Percentiles rank a stretch among this genome's conserved stretches.
Conservation (phyloP, 768 basidiomycete genomes). For the Suillus bovinus region DNA sequence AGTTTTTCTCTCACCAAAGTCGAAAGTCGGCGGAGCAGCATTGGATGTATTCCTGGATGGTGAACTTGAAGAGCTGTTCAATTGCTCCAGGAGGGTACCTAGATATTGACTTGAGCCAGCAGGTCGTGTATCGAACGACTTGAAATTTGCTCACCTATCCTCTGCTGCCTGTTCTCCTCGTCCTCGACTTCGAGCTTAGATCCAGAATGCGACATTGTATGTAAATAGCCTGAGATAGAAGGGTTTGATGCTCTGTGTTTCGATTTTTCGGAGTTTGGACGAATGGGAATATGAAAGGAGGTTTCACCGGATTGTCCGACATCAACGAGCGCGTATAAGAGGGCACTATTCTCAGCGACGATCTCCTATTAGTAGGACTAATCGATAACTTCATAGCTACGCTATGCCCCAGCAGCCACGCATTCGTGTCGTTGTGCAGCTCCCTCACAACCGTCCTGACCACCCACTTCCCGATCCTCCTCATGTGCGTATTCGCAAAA, state of each 20-base stretch:
- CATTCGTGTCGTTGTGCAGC: conserved; percentile 74
- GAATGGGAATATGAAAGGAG: no score
- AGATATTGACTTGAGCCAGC: conserved; percentile 2
- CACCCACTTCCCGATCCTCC: conserved; percentile 66
- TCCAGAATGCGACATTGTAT: conserved; percentile 9
- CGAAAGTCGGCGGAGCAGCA: conserved; percentile 24
- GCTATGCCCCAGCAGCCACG: conserved; percentile 31
- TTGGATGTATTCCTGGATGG: conserved; percentile 15
- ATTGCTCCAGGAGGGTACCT: conserved; percentile 45
- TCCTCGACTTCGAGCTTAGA: conserved; percentile 47
- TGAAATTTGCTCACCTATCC: conserved; percentile 41
- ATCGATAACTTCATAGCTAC: not conserved
- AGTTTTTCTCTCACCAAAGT: conserved; percentile 38
- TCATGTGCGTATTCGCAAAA: conserved; percentile 47
- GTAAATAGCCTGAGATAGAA: not conserved
- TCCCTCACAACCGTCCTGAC: conserved; percentile 79
- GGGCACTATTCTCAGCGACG: not conserved
- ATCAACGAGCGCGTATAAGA: not conserved
- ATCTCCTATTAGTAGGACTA: not conserved
- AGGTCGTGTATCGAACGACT: conserved; percentile 9
- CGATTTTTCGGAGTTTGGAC: no score
- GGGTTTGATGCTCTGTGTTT: conserved; percentile 8
- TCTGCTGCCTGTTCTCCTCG: conserved; percentile 42
- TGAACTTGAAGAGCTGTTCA: conserved; percentile 28
- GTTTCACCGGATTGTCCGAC: no score